Conservation (phyloP, 768 basidiomycete genomes). For the Xerocomus spinulosus region DNA sequence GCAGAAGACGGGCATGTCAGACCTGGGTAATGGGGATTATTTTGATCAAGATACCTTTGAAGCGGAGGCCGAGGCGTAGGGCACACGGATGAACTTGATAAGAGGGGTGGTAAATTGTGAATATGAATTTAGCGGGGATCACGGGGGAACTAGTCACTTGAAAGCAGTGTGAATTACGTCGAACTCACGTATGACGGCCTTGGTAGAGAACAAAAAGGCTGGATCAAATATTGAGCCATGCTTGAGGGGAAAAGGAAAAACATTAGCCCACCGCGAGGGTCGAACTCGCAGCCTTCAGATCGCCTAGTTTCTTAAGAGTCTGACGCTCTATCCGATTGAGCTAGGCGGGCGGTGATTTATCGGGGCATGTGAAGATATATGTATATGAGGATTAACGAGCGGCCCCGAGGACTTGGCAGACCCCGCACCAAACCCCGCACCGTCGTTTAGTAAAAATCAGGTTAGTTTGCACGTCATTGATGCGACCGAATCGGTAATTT, state of each 20-base stretch:
- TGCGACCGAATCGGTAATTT: no score
- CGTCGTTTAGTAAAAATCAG: no score
- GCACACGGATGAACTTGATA: background rate
- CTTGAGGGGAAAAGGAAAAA: slow-evolving; percentile 13
- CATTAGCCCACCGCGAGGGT: slow-evolving; percentile 58
- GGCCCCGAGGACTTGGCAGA: no score
- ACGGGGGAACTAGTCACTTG: no score
- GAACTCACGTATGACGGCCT: background rate
- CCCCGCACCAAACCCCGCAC: no score
- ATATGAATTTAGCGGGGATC: background rate
- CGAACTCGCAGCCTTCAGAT: slow-evolving; percentile 64
- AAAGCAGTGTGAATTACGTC: background rate
- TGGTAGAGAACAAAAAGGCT: background rate
- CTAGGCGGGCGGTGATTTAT: slow-evolving; percentile 50
- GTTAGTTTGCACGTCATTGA: no score
- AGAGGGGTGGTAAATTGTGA: background rate
- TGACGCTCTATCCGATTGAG: slow-evolving; percentile 68
- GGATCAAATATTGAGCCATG: background rate
- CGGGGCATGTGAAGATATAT: no score
- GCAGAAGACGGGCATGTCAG: background rate
- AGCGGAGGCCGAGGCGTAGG: background rate
- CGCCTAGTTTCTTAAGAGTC: slow-evolving; percentile 48
- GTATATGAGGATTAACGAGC: no score
- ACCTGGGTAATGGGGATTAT: background rate
- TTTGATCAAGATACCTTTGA: background rate